Base-by-base conservation (phyloP, 2,329 filamentous ascomycete genomes). In the Aspergillus fructus region DNA sequence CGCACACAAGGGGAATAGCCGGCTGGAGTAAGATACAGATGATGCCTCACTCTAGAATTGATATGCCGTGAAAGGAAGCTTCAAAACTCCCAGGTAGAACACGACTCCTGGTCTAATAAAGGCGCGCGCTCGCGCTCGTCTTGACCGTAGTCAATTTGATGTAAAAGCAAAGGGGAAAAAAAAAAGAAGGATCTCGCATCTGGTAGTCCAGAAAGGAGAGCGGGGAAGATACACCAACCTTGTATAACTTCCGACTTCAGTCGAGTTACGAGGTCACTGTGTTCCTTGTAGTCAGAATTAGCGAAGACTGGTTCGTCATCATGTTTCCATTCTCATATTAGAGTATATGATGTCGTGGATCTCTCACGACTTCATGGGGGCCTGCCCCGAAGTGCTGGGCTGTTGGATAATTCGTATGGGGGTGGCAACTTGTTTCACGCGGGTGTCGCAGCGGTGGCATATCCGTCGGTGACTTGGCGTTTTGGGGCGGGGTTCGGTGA, bases 201-300 rank as follows among this genome's bases (percentile, higher is more conserved):
- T 45, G 46, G 21, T 42, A 34, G 47, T 34, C 23, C 49, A 52
- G 42, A 50, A 33, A 51, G 37, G 21, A 56, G 53, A 61, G 57
- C 62, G 58, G 64, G 61, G 56, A 62, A 59, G 64, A 61, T 57
- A 62, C 67, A 75, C 72, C 68, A 71, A 74, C 71, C 71, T 74
- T 69, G 65, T 67, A 45, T 23, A 50, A 66, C 64, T 68, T 55
- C 59, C 59, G 53, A 63, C 66, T 58, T 58, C 55, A 55, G 50
- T 57, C 52, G 47, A 62, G 56, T 57, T 51, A 62, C 65, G 60
- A 62, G 55, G 50, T 58, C 40, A 58, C 55, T 54, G 47, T 42
- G 30, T 43, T 53, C 49, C 49, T 57, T 58, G 62, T 57, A 61
- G 62, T 65, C 61, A 65, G 62, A 67, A 60, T 64, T 63, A 68